Evolutionary conservation across 345 rosid genomes (phyloP).

Genomic region (Barbarea vulgaris): DNA sequence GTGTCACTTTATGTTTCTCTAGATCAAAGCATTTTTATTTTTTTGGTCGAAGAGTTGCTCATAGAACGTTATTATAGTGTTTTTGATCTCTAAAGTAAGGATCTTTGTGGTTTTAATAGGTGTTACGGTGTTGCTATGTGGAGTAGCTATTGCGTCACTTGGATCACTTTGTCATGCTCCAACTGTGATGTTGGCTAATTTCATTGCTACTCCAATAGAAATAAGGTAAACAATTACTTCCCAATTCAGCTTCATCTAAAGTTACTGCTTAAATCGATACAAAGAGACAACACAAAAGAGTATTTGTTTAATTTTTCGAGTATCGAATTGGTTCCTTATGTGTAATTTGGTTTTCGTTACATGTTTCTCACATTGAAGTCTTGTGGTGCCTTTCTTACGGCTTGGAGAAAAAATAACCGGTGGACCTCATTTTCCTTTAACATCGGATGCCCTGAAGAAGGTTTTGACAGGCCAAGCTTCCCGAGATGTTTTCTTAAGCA

Average conservation of each 20-base stretch:
- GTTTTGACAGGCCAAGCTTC: conserved; percentile 91
- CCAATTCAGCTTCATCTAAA: neutral
- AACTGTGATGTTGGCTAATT: conserved; percentile 79
- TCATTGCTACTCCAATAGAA: conserved; percentile 86
- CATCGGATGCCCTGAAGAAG: conserved; percentile 86
- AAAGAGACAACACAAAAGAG: neutral
- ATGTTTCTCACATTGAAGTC: conserved; percentile 50
- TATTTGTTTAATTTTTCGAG: neutral
- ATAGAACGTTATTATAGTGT: neutral
- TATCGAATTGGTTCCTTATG: neutral
- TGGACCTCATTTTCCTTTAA: conserved; percentile 87
- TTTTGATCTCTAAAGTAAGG: neutral
- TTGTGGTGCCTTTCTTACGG: conserved; percentile 91
- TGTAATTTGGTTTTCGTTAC: conserved; percentile 22
- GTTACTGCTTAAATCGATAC: neutral
- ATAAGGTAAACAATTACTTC: conserved; percentile 57
- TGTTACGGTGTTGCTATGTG: conserved; percentile 84
- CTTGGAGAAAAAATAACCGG: conserved; percentile 75
- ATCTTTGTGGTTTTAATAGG: conserved; percentile 48
- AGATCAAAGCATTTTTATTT: neutral
- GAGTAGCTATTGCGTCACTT: conserved; percentile 74
- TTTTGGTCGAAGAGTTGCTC: neutral
- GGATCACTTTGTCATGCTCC: conserved; percentile 84
- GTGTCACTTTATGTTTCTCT: neutral
- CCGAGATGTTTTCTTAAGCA: conserved; percentile 62